A percentile compares a stretch with the other conserved stretches of the same genome.
Evolutionary conservation across 345 rosid genomes (phyloP).

Genomic region (Euphorbia lathyris): DNA sequence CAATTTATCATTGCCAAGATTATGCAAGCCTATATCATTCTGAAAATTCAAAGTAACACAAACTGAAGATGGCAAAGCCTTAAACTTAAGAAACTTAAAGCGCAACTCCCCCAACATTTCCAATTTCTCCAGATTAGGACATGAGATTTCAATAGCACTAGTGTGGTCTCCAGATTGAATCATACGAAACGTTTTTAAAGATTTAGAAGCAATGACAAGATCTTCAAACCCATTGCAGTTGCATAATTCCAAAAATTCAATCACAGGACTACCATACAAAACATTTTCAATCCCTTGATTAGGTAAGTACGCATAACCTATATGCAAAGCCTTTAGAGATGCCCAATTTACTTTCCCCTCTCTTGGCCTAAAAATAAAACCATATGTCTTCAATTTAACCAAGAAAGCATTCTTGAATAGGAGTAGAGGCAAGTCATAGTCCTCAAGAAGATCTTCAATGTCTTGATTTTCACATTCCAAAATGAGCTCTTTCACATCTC

Average conservation of each 20-base stretch:
- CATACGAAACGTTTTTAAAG: not conserved
- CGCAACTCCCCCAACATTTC: not conserved
- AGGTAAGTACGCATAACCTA: not conserved
- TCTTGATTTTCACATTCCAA: not conserved
- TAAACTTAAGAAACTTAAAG: not conserved
- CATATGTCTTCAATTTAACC: not conserved
- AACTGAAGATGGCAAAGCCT: not conserved
- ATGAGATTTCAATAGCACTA: not conserved
- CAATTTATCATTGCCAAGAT: no score
- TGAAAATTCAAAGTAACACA: not conserved
- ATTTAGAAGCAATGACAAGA: not conserved
- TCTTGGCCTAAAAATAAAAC: not conserved
- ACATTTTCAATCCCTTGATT: not conserved
- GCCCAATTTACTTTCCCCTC: not conserved
- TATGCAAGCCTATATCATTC: no score
- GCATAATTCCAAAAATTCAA: not conserved
- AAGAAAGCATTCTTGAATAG: not conserved
- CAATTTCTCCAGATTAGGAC: slow-evolving; percentile 4
- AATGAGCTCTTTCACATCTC: not conserved
- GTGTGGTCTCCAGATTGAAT: no score
- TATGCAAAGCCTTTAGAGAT: not conserved
- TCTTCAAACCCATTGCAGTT: not conserved
- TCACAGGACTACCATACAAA: slow-evolving; percentile 5
- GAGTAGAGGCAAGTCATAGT: not conserved
- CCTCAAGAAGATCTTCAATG: no score